Evolutionary conservation across 305 asterid species (phyloP), one percentile per base, ranked within the genome.

Genomic region (Fraxinus albicans): DNA sequence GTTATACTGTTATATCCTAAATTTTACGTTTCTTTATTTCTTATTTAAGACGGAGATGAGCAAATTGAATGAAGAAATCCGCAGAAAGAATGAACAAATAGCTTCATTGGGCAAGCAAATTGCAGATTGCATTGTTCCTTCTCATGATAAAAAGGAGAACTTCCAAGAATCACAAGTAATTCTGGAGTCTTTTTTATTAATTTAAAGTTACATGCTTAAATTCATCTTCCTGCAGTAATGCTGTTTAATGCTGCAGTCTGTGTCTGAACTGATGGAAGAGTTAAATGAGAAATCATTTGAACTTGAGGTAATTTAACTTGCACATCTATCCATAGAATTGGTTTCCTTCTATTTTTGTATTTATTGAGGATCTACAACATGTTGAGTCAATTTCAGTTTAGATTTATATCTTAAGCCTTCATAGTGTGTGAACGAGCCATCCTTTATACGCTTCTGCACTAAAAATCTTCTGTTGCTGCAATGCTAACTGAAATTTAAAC

Each of bases 241-340:
- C 73, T 87, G 65, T 65, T 77, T 85, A 65, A 33, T 73, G 82
- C 77, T 89, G 91, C 95, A 95, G 98, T 73, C 91, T 31, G 85
- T 92, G 78, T 86, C 94, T 82, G 97, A 94, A 88, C 89, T 96
- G 34, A 74, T 88, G 91, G 93, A 89, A 40, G 97, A 94, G 86
- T 87, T 96, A 85, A 89, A 95, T 88, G 98, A 94, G 93, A 96
- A 95, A 88, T 89, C 98, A 76, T 91, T 96, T 89, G 99, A 96
- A 86, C 99, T 96, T 85, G 98, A 95, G 99, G 99, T 95, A 91
- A 89, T 63, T 44, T 80, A 74, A 80, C 77, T 86, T 77, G 42
- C 78, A 55, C 83, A 17, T 84, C 78, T 84, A 73, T 23, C 73
- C 15, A 27, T 27, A 12, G n/a, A 77, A 72, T 44, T 74, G 73